Conservation (phyloP, 805 yeast genomes). For the Ogataea nakhonphanomensis region DNA sequence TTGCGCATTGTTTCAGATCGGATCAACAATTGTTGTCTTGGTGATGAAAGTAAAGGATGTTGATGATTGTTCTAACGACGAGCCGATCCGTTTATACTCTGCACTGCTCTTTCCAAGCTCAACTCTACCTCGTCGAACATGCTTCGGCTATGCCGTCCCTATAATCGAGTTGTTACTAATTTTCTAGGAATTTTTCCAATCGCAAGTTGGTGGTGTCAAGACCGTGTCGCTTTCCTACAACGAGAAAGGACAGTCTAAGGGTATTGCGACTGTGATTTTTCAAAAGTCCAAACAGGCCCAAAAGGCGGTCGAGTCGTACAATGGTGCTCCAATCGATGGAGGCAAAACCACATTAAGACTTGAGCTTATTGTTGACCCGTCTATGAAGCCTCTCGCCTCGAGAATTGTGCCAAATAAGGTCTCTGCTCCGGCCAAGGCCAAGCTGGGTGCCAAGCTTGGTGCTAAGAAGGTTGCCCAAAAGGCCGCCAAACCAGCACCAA, state of each 20-base stretch:
- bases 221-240: slow-evolving; percentile 73
- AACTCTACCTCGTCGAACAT: background rate
- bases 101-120: slow-evolving; percentile 7
- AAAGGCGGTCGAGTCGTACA: slow-evolving; percentile 76
- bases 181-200: slow-evolving; percentile 78
- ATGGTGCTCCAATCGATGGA: slow-evolving; percentile 90
- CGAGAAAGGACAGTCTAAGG: slow-evolving; percentile 85
- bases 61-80: slow-evolving; percentile 13
- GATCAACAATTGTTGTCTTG: background rate
- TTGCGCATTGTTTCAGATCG: background rate
- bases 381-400: slow-evolving; percentile 66
- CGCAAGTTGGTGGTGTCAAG: slow-evolving; percentile 82
- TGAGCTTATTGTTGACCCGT: slow-evolving; percentile 84
- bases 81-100: slow-evolving; percentile 2
- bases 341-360: slow-evolving; percentile 73
- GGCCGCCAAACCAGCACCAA: slow-evolving; percentile 50
- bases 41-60: background rate
- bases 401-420: slow-evolving; percentile 57
- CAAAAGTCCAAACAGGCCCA: slow-evolving; percentile 64
- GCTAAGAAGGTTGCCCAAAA: slow-evolving; percentile 28
- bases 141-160: slow-evolving; percentile 3
- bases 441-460: slow-evolving; percentile 9
- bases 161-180: slow-evolving; percentile 19
- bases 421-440: slow-evolving; percentile 12
- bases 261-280: slow-evolving; percentile 86